phyloP scores from a whole-genome alignment of 306 rosid species.

The Pueraria montana region DNA sequence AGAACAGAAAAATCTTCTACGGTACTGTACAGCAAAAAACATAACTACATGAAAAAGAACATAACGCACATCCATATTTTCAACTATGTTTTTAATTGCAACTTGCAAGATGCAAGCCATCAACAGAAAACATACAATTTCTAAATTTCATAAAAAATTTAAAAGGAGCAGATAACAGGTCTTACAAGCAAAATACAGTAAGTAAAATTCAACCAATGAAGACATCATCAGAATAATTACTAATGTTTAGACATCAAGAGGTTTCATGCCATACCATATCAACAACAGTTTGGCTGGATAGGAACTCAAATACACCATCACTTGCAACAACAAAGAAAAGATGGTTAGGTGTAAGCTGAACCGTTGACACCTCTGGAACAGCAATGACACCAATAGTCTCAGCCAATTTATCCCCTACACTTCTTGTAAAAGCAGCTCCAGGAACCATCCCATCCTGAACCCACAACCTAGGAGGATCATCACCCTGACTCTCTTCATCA shows the following conservation, averaged over 20 bases:
- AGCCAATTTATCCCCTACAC: conserved; percentile 89
- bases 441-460: conserved; percentile 80
- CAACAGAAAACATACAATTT: neutral
- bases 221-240: conserved; percentile 4
- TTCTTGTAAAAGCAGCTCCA: conserved; percentile 98
- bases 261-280: conserved; percentile 73
- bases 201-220: conserved; percentile 30
- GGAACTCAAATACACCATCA: conserved; percentile 96
- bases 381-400: conserved; percentile 94
- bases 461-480: conserved; percentile 98
- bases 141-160: conserved; percentile 1
- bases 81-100: conserved; percentile 27
- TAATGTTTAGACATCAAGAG: conserved; percentile 13
- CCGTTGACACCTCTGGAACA: conserved; percentile 77
- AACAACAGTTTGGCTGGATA: conserved; percentile 90
- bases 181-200: conserved; percentile 9
- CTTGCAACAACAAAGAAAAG: conserved; percentile 94
- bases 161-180: neutral
- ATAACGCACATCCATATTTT: neutral
- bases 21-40: neutral
- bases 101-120: conserved; percentile 12
- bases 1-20: neutral
- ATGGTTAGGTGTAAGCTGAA: conserved; percentile 82
- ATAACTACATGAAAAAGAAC: conserved; percentile 13
- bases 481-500: conserved; percentile 85